Conservation (phyloP, 179 eudicot genomes). For the Silene vulgaris region DNA sequence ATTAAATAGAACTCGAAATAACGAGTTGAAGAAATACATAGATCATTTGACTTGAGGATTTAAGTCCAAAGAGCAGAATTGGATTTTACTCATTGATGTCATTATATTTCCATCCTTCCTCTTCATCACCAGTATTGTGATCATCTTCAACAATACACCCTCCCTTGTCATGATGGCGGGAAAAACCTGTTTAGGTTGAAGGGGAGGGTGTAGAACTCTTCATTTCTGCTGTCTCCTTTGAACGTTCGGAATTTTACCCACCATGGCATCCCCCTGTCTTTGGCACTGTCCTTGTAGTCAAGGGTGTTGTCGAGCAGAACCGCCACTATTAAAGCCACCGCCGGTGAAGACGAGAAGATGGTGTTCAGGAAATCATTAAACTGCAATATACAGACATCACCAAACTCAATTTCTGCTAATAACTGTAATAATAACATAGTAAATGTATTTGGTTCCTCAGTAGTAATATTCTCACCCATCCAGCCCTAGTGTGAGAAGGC, state of each 20-base stretch:
- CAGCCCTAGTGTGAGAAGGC: conserved; percentile 85
- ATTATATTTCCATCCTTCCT: conserved; percentile 10
- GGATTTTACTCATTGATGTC: conserved; percentile 28
- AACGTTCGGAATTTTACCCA: conserved; percentile 92
- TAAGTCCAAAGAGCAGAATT: conserved; percentile 32
- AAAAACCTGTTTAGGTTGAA: conserved; percentile 92
- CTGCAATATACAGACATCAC: conserved; percentile 43
- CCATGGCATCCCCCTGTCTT: conserved; percentile 98
- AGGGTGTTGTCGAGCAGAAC: conserved; percentile 96
- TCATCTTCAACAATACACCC: background rate
- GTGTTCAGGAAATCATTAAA: conserved; percentile 92
- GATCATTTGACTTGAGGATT: conserved; percentile 17
- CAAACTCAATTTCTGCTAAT: background rate
- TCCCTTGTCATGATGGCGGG: conserved; percentile 61
- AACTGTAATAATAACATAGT: background rate
- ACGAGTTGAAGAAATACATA: conserved; percentile 34
- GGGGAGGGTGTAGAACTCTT: conserved; percentile 94
- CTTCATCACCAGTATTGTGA: conserved; percentile 25
- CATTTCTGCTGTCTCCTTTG: conserved; percentile 88
- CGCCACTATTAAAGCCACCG: conserved; percentile 77
- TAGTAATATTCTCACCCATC: conserved; percentile 63
- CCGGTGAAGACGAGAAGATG: conserved; percentile 79
- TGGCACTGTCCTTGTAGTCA: conserved; percentile 77
- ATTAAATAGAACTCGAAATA: conserved; percentile 27
- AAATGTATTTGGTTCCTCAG: background rate